Base-by-base conservation (phyloP, 2,329 filamentous ascomycete species). In the Ceratocystis albifundus region DNA sequence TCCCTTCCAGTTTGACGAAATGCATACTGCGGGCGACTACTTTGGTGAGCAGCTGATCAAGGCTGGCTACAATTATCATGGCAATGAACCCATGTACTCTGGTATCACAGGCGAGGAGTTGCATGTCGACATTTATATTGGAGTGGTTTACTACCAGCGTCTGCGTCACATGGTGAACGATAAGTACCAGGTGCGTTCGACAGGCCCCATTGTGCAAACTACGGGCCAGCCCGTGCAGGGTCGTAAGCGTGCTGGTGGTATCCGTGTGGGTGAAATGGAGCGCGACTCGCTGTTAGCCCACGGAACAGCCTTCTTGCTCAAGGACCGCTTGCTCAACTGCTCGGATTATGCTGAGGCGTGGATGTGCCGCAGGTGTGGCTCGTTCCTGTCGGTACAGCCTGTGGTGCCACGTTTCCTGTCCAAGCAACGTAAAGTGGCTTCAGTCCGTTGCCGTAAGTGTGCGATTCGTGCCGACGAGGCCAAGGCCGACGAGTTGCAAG, bases 131-230 rank as follows among this genome's bases (percentile, higher is more conserved):
- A 97, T 99, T 73, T 99, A 96, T 78, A 85, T 97, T 68, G 94
- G 94, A 61, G 87, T 96, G 10, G 94, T 99, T 69, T 97, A 97
- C 81, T 99, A 99, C 81, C 94, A 99, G 78, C 87, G 94, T 76
- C 83, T 99, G 69, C 84, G 94, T 75, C 94, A 99, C 86, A 99
- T 99, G 94, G 94, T 99, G 66, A 97, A 96, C 83, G 94, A 99
- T 77, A 99, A 99, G 78, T 99, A 89, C 81, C 94, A 99, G 76
- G 94, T 97, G 66, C 87, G 94, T 76, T 97, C 94, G 2, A 97
- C 94, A 0, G 94, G 94, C 66, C 92, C 92, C 0, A 88, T 96
- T 55, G 94, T 94, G 66, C 84, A 88, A 28, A 85, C 94, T 17
- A 97, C 93, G 0, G 92, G 93, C 41, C 94, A 99, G 75, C 94